phyloP scores from a whole-genome alignment of 2,329 filamentous ascomycete species.

The Hymenoscyphus fraxineus region DNA sequence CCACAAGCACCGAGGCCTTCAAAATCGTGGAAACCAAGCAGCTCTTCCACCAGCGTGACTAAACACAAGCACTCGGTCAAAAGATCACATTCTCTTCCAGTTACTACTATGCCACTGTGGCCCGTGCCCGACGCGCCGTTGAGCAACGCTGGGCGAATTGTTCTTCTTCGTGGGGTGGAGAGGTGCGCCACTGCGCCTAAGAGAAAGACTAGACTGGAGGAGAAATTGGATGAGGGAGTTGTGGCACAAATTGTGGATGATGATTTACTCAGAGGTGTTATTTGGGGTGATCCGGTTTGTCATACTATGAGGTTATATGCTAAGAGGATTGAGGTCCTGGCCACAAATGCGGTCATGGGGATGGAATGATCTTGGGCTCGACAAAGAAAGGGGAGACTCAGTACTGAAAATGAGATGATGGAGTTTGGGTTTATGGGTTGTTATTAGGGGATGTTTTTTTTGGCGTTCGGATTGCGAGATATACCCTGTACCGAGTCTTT shows the following conservation, averaged over 20 bases:
- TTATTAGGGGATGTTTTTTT: background rate
- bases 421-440: background rate
- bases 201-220: constrained; percentile 45
- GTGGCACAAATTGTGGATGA: constrained; percentile 67
- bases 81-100: constrained; percentile 22
- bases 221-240: constrained; percentile 55
- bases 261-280: constrained; percentile 61
- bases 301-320: constrained; percentile 79
- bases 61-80: constrained; percentile 23
- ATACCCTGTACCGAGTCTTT: background rate
- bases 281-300: constrained; percentile 79
- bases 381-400: background rate
- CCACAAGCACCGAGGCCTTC: background rate
- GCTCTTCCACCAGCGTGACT: constrained; percentile 17
- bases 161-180: constrained; percentile 58
- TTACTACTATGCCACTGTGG: constrained; percentile 48
- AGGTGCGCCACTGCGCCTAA: constrained; percentile 37
- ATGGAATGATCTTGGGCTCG: background rate
- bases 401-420: background rate
- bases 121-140: constrained; percentile 61
- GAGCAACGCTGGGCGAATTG: constrained; percentile 65
- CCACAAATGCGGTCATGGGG: constrained; percentile 61
- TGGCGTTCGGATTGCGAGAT: background rate
- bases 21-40: constrained; percentile 24
- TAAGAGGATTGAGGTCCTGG: constrained; percentile 65